A percentile compares a stretch with the other conserved stretches of the same genome.
Conservation (phyloP, 345 rosid genomes). For the Nasturtium officinale region DNA sequence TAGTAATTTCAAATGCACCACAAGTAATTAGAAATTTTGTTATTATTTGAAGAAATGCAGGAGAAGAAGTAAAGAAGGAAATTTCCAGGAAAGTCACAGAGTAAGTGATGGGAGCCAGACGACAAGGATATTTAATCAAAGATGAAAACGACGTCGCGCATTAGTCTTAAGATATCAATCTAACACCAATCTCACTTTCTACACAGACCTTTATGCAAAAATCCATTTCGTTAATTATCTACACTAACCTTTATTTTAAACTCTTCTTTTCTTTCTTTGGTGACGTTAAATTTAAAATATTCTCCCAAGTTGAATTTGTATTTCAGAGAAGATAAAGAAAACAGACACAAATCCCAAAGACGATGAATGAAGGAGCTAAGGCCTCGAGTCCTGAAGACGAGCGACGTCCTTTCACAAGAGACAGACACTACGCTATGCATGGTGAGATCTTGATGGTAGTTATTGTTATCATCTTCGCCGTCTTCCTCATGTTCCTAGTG, state of each 20-base stretch:
- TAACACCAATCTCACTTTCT: slow-evolving; percentile 14
- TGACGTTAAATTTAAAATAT: background rate
- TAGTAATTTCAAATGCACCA: background rate
- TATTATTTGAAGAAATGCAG: background rate
- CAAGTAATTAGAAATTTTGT: background rate
- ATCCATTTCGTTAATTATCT: slow-evolving; percentile 13
- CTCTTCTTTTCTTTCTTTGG: slow-evolving; percentile 15
- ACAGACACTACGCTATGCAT: slow-evolving; percentile 49
- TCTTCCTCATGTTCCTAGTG: slow-evolving; percentile 46
- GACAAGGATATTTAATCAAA: slow-evolving; percentile 5
- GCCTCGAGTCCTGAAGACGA: slow-evolving; percentile 41
- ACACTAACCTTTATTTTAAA: background rate
- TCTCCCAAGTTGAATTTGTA: background rate
- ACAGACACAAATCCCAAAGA: background rate
- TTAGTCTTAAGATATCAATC: background rate
- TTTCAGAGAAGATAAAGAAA: background rate
- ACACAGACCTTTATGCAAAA: slow-evolving; percentile 15
- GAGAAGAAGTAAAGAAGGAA: slow-evolving; percentile 26
- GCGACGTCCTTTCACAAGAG: slow-evolving; percentile 38
- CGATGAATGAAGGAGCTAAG: background rate
- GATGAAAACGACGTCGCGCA: slow-evolving; percentile 24
- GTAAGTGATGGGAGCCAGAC: slow-evolving; percentile 22
- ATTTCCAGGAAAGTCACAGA: slow-evolving; percentile 39
- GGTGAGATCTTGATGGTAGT: slow-evolving; percentile 51
- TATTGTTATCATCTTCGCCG: slow-evolving; percentile 43